A percentile compares a stretch with the other conserved stretches of the same genome.
Conservation (phyloP, 2,329 filamentous ascomycete genomes). For the Ceratocystis harringtonii region DNA sequence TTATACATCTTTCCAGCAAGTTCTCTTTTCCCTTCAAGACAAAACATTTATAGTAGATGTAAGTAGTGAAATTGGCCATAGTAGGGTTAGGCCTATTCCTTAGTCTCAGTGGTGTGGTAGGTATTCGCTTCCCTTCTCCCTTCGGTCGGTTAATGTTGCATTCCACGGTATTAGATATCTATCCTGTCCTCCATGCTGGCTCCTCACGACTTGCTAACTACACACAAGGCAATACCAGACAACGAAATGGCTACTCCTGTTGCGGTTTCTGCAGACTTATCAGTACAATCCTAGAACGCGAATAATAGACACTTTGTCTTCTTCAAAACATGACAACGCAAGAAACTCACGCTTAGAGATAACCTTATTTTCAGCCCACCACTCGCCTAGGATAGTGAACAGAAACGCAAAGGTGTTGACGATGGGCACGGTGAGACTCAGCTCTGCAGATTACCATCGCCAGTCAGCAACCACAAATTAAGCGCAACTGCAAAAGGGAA, state of each 20-base stretch:
- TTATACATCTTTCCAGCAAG: neutral
- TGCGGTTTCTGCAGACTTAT: conserved; percentile 51
- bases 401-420: conserved; percentile 88
- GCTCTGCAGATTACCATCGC: conserved; percentile 39
- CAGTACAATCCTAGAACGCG: neutral
- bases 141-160: too few species aligned
- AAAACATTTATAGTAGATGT: too few species aligned
- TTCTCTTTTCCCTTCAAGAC: too few species aligned
- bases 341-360: conserved; percentile 56
- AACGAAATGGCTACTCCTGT: conserved; percentile 68
- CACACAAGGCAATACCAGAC: conserved; percentile 68
- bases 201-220: conserved; percentile 43
- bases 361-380: conserved; percentile 85
- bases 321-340: neutral
- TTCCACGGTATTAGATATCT: too few species aligned
- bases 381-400: conserved; percentile 91
- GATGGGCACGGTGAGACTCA: conserved; percentile 87
- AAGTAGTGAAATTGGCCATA: too few species aligned
- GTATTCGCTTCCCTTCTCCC: too few species aligned
- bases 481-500: neutral
- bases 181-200: conserved; percentile 18
- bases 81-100: too few species aligned
- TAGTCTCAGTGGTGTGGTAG: too few species aligned
- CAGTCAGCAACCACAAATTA: neutral
- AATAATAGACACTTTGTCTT: conserved; percentile 10